Evolutionary conservation across 2,329 filamentous ascomycete species (phyloP), one percentile per base, ranked within the genome.

Genomic region (Colletotrichum sp.): DNA sequence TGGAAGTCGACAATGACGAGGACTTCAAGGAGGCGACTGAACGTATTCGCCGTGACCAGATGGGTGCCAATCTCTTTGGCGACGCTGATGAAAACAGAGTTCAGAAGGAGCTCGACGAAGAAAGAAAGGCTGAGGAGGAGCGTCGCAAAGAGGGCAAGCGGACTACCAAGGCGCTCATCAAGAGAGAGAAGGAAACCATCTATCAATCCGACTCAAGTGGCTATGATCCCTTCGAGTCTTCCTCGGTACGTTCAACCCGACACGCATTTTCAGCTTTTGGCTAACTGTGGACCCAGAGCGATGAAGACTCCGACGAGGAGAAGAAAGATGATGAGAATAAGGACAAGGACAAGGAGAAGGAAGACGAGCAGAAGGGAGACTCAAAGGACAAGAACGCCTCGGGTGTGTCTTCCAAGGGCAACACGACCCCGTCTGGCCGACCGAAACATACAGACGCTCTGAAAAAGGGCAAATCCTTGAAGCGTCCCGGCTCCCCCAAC

Each of bases 61-160:
- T 98, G n/a, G 92, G 93, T 69, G 96, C 96, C 10, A 98, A 98
- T 81, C 88, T 97, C 3, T 98, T 98, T 80, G 92, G 92, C 60
- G 89, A 92, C 15, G 91, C 89, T 44, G 90, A 94, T 79, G 94
- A 98, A 81, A 87, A 91, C 60, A 92, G 94, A 82, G 91, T 96
- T 6, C 94, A 96, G 80, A 91, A 93, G 78, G 93, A 97, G 77
- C 89, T 95, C 78, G 91, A 94, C 78, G 92, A 95, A 80, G 86
- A 93, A 79, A 87, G 91, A 79, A 91, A 92, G 81, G 94, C 95
- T 79, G 93, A 94, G 78, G 90, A 95, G 74, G 89, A 92, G 76
- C 88, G 92, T 77, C 94, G 93, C 83, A 91, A 92, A 78, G 90
- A 94, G 72, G 94, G 95, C 77, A 98, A 96, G 84, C 89, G 91